Percentiles rank a stretch among this genome's conserved stretches.
Evolutionary conservation across 1,139 yeast species (phyloP).

Genomic region (Saccharomyces hybrid): DNA sequence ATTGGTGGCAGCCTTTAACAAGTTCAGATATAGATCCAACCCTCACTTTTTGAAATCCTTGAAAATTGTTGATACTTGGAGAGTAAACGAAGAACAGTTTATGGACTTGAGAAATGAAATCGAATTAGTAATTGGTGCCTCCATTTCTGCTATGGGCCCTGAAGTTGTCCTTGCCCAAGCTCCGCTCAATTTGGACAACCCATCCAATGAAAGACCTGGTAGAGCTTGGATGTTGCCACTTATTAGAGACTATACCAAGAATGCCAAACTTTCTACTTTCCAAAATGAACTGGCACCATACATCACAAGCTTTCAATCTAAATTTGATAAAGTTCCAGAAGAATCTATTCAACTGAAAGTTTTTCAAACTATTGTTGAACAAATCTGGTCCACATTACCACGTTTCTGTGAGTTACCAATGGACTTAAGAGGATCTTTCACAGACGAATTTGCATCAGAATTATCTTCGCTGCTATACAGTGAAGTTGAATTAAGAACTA

Average conservation of each 20-base stretch:
- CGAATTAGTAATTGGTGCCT: slow-evolving; percentile 72
- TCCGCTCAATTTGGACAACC: slow-evolving; percentile 65
- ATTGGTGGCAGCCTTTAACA: slow-evolving; percentile 53
- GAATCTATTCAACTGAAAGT: slow-evolving; percentile 65
- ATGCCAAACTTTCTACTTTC: slow-evolving; percentile 61
- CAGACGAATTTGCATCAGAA: slow-evolving; percentile 67
- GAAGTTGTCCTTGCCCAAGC: slow-evolving; percentile 63
- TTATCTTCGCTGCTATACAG: slow-evolving; percentile 70
- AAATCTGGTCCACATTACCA: slow-evolving; percentile 87
- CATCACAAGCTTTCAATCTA: slow-evolving; percentile 47
- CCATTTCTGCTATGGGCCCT: slow-evolving; percentile 78
- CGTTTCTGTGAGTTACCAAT: slow-evolving; percentile 81
- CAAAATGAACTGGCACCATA: slow-evolving; percentile 59
- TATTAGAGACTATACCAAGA: slow-evolving; percentile 74
- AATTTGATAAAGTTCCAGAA: slow-evolving; percentile 31
- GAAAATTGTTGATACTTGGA: slow-evolving; percentile 74
- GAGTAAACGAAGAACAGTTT: slow-evolving; percentile 64
- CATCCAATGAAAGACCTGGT: slow-evolving; percentile 48
- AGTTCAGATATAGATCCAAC: slow-evolving; percentile 58
- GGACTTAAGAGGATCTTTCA: slow-evolving; percentile 58
- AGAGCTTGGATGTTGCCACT: slow-evolving; percentile 96
- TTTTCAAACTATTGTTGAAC: slow-evolving; percentile 77
- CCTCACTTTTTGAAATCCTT: slow-evolving; percentile 65
- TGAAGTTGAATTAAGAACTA: slow-evolving; percentile 64
- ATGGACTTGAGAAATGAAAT: slow-evolving; percentile 71